A percentile compares a stretch with the other conserved stretches of the same genome.
phyloP scores from a whole-genome alignment of 1,284 basidiomycete species.

The Leccinum fallax region DNA sequence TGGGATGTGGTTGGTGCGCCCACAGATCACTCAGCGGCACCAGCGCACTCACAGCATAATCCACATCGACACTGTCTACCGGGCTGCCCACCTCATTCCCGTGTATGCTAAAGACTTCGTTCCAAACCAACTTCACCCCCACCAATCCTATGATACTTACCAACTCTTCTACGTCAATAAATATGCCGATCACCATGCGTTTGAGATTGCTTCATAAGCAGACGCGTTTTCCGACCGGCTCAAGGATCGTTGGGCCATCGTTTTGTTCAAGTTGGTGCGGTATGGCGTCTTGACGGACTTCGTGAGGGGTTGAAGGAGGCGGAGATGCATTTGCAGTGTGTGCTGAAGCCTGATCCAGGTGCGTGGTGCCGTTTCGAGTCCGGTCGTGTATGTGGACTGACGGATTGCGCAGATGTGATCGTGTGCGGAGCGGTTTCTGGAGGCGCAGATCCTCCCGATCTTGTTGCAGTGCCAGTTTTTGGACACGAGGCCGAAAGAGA shows the following conservation, averaged over 20 bases:
- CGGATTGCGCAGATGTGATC: neutral
- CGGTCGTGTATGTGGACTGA: neutral
- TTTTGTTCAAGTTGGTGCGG: neutral
- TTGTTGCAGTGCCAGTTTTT: slow-evolving; percentile 88
- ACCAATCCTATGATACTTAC: neutral
- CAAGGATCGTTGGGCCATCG: too few species aligned
- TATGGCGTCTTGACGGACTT: neutral
- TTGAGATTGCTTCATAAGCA: neutral
- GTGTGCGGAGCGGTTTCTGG: slow-evolving; percentile 50
- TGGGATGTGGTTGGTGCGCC: neutral
- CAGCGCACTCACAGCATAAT: neutral
- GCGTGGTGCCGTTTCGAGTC: neutral
- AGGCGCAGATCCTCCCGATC: slow-evolving; percentile 75
- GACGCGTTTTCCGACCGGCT: too few species aligned
- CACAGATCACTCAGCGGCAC: neutral
- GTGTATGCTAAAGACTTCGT: neutral
- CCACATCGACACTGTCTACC: neutral
- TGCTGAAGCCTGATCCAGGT: neutral
- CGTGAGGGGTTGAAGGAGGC: neutral
- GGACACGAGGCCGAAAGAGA: slow-evolving; percentile 78
- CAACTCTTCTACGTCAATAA: neutral
- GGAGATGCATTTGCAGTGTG: neutral
- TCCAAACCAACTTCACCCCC: neutral
- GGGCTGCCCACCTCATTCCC: neutral
- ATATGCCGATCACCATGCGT: neutral